A percentile compares a stretch with the other conserved stretches of the same genome.
Conservation (phyloP, 2,329 filamentous ascomycete species). For the Cladophialophora carrionii region DNA sequence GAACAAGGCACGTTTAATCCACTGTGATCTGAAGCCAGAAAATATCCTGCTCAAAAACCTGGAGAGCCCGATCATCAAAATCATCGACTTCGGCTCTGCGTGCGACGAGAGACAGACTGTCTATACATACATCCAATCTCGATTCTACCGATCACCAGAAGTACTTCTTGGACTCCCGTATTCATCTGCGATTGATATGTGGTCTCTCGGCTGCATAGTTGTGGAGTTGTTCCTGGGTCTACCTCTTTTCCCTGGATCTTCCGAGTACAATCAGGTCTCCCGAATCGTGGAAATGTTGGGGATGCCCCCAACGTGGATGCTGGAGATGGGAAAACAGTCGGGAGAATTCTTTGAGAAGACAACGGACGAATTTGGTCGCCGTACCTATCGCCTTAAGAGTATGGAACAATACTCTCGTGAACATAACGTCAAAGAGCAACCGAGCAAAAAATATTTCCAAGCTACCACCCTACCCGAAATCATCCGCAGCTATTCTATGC, state of each 20-base stretch:
- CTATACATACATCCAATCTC: slow-evolving; percentile 98
- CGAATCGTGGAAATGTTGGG: slow-evolving; percentile 98
- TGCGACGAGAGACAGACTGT: slow-evolving; percentile 98
- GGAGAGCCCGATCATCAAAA: slow-evolving; percentile 98
- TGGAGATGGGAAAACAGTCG: slow-evolving; percentile 97
- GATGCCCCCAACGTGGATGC: slow-evolving; percentile 96
- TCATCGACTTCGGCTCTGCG: slow-evolving; percentile 98
- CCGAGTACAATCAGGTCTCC: slow-evolving; percentile 97
- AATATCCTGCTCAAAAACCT: slow-evolving; percentile 98
- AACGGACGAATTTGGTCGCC: slow-evolving; percentile 87
- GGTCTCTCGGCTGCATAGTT: slow-evolving; percentile 97
- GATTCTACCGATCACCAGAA: slow-evolving; percentile 96
- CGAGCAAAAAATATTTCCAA: slow-evolving; percentile 99
- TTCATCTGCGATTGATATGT: slow-evolving; percentile 99
- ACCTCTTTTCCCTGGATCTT: slow-evolving; percentile 93
- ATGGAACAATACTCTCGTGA: slow-evolving; percentile 98
- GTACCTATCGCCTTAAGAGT: slow-evolving; percentile 88
- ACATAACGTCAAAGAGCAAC: slow-evolving; percentile 94
- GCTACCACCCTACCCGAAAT: slow-evolving; percentile 93
- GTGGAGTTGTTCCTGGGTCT: slow-evolving; percentile 95
- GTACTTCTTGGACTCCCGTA: slow-evolving; percentile 94
- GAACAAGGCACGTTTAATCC: slow-evolving; percentile 95
- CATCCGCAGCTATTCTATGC: slow-evolving; percentile 97
- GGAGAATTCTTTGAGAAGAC: slow-evolving; percentile 96
- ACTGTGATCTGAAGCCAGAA: slow-evolving; percentile 97